Evolutionary conservation across 306 rosid species (phyloP).

Genomic region (Cucumis melo): DNA sequence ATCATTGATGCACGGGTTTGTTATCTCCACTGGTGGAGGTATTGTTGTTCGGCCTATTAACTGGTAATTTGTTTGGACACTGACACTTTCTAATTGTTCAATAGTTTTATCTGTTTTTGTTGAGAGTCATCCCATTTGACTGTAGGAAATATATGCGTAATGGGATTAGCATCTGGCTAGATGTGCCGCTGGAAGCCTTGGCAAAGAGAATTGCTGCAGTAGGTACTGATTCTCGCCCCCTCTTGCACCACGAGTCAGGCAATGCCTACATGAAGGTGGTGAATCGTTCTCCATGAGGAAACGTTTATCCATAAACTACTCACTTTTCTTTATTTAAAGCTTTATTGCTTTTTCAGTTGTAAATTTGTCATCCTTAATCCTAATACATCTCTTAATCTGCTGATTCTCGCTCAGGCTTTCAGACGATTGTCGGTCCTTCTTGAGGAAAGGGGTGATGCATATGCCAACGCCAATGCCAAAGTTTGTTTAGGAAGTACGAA

Average conservation of each 20-base stretch:
- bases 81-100: neutral
- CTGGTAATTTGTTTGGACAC: constrained; percentile 38
- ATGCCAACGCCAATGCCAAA: constrained; percentile 68
- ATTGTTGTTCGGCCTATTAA: constrained; percentile 77
- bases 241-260: constrained; percentile 64
- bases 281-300: constrained; percentile 8
- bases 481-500: constrained; percentile 74
- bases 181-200: constrained; percentile 85
- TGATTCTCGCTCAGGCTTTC: constrained; percentile 41
- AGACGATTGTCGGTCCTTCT: constrained; percentile 56
- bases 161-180: constrained; percentile 87
- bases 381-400: neutral
- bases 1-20: constrained; percentile 47
- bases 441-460: constrained; percentile 65
- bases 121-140: neutral
- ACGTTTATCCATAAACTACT: neutral
- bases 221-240: constrained; percentile 88
- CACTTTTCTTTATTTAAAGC: neutral
- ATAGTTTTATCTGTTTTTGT: neutral
- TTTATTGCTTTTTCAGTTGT: neutral
- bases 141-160: constrained; percentile 78
- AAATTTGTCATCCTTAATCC: neutral
- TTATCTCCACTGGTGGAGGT: constrained; percentile 96
- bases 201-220: constrained; percentile 82
- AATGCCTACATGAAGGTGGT: constrained; percentile 61